Evolutionary conservation across 257 asterid genomes (phyloP), one percentile per base, ranked within the genome.

Genomic region (Rauvolfia tetraphylla): DNA sequence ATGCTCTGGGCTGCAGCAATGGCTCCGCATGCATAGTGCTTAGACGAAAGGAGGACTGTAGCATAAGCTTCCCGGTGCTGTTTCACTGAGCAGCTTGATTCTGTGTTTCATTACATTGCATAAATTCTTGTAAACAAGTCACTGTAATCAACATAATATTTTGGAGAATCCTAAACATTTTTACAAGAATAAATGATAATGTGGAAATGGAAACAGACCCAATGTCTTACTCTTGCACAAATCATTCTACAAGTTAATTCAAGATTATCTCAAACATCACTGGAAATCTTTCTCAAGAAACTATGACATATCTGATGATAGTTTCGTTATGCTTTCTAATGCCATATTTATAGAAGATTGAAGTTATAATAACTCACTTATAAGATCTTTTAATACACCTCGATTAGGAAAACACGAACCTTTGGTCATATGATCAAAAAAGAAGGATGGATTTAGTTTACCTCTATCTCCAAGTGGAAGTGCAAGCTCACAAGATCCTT

Each of bases 1-100:
- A 92, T 90, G 87, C 97, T 92, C 75, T 88, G 96, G 0, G 96
- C 97, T 36, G 97, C 97, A 39, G 89, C 90, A 66, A 92, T 92
- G 65, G 97, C 97, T 59, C 97, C 97, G 29, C 97, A 92, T 1
- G 88, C 97, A 49, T 92, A 92, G 39, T 79, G 87, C 20, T 90
- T 85, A 34, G 95, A 96, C n/a, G 97, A 89, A 66, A 90, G 97
- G 14, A 92, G 79, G 83, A 92, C 88, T 1, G 97, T 88, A 18
- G 96, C 96, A 23, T 92, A 92, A 9, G 97, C 97, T 81, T 92
- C 95, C 0, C 91, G 85, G 42, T 85, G 88, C 84, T 31, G 61
- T 63, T 79, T 83, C 36, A 83, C 88, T 0, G 66, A 15, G 73
- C 62, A 75, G 42, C 79, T 86, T 69, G 49, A 54, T 48, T 82